phyloP scores from a whole-genome alignment of 164 flowering plant genomes.

The Houttuynia cordata region DNA sequence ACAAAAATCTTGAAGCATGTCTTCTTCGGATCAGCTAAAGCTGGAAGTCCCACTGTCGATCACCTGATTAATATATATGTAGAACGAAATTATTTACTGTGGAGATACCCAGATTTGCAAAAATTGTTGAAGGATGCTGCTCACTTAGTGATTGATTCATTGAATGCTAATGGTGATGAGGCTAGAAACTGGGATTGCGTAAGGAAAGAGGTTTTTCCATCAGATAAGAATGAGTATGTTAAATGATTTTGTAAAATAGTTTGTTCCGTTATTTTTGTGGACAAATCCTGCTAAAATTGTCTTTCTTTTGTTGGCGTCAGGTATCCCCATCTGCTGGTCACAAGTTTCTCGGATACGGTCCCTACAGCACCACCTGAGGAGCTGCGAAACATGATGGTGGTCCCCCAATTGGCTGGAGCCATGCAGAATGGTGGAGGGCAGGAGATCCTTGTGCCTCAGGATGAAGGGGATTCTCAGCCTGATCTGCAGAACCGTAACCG shows the following conservation, averaged over 20 bases:
- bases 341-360: conserved; percentile 73
- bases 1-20: conserved; percentile 39
- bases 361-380: conserved; percentile 80
- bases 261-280: neutral
- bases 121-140: conserved; percentile 62
- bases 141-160: conserved; percentile 39
- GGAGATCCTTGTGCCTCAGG: conserved; percentile 8
- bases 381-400: conserved; percentile 59
- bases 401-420: conserved; percentile 39
- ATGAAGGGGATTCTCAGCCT: conserved; percentile 23
- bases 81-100: conserved; percentile 64
- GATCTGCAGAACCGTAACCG: conserved; percentile 50
- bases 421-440: conserved; percentile 21
- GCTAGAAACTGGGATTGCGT: conserved; percentile 81
- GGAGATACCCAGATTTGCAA: conserved; percentile 91
- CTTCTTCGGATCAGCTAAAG: conserved; percentile 46
- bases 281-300: neutral
- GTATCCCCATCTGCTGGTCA: conserved; percentile 67
- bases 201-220: conserved; percentile 78
- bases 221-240: conserved; percentile 75
- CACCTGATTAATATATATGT: conserved; percentile 77
- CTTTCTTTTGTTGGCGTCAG: conserved; percentile 17
- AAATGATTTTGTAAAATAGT: neutral
- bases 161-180: conserved; percentile 32
- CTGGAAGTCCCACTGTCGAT: conserved; percentile 68